These are phyloP conservation scores for Teunomyces lycoperdinae DNA, from an alignment of 805 yeast genomes.

Conservation along the genomic window DNA sequence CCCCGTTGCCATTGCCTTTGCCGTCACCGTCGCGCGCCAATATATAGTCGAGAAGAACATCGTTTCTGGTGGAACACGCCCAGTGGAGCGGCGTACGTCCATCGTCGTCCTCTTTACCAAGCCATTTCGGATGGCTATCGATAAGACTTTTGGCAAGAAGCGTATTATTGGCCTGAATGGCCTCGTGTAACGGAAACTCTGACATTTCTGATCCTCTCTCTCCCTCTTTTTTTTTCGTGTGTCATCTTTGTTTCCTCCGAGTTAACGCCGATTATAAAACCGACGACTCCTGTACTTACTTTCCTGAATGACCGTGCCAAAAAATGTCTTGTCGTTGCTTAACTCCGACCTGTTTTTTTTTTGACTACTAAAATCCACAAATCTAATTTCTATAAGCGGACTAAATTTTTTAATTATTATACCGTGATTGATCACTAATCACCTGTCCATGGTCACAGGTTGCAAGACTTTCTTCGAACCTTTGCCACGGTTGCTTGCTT, in stretches of 20 bases:
- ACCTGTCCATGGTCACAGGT: too few species aligned
- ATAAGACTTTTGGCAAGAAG: conserved; percentile 51
- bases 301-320: too few species aligned
- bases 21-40: conserved; percentile 4
- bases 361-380: too few species aligned
- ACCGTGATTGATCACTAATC: too few species aligned
- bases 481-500: background rate
- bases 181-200: conserved; percentile 47
- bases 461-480: too few species aligned
- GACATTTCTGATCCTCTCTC: background rate
- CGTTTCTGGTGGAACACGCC: conserved; percentile 71
- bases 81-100: conserved; percentile 82
- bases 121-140: conserved; percentile 46
- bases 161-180: conserved; percentile 61
- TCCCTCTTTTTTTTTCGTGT: background rate
- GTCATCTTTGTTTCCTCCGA: too few species aligned
- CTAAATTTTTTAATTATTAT: too few species aligned
- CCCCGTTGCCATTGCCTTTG: background rate
- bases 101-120: conserved; percentile 59
- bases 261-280: too few species aligned
- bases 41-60: conserved; percentile 48
- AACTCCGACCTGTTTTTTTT: too few species aligned
- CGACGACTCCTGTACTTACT: too few species aligned
- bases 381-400: too few species aligned
- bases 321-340: too few species aligned